Conservation (phyloP, 1,139 yeast species). For the Diutina rugosa region DNA sequence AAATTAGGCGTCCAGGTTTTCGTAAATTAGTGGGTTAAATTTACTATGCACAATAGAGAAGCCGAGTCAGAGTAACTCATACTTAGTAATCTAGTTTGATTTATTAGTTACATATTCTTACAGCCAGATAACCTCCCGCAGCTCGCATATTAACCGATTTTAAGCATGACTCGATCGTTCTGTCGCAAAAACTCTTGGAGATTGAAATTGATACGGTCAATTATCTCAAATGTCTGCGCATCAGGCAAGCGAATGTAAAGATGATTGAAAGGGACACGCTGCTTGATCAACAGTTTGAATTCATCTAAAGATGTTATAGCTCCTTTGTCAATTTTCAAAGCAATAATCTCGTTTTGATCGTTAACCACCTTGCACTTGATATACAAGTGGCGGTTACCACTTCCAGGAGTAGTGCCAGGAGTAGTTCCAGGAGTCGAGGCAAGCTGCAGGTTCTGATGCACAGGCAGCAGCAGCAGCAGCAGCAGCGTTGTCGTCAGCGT, state of each 20-base stretch:
- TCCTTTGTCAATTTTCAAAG: slow-evolving; percentile 15
- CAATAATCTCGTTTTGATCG: slow-evolving; percentile 16
- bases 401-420: neutral
- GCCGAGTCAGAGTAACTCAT: no score
- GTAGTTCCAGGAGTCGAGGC: neutral
- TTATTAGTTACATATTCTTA: neutral
- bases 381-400: neutral
- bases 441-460: neutral
- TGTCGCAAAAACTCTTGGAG: slow-evolving; percentile 12
- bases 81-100: neutral
- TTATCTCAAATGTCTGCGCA: slow-evolving; percentile 6
- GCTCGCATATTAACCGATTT: slow-evolving; percentile 6
- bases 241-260: slow-evolving; percentile 18
- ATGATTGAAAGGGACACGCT: slow-evolving; percentile 15
- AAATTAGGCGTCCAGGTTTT: no score
- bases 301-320: slow-evolving; percentile 14
- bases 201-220: slow-evolving; percentile 11
- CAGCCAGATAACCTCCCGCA: neutral
- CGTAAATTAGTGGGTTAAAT: no score
- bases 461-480: slow-evolving; percentile 2
- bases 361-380: slow-evolving; percentile 18
- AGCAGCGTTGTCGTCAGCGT: neutral
- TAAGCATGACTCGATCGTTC: slow-evolving; percentile 12
- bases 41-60: no score
- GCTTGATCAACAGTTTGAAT: slow-evolving; percentile 16